These are phyloP conservation scores for Aspergillus niger DNA, from an alignment of 2,329 filamentous ascomycete species.

Conservation along the genomic window DNA sequence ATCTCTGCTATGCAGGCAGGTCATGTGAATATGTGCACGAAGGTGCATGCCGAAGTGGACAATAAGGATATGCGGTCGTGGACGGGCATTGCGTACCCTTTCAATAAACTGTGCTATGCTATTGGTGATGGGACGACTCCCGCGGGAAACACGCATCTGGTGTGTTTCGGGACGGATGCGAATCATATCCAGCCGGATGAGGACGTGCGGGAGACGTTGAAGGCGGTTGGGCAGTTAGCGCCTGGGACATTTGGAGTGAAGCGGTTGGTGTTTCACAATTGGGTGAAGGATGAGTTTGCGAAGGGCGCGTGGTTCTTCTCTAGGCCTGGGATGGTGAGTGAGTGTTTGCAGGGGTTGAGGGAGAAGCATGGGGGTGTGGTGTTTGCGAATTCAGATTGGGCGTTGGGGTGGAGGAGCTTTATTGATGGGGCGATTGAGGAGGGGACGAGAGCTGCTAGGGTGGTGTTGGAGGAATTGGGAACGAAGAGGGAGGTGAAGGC, in stretches of 20 bases:
- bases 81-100: slow-evolving; percentile 48
- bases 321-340: slow-evolving; percentile 39
- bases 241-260: slow-evolving; percentile 29
- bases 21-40: slow-evolving; percentile 51
- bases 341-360: slow-evolving; percentile 46
- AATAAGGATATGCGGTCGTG: slow-evolving; percentile 47
- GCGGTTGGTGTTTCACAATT: slow-evolving; percentile 48
- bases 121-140: slow-evolving; percentile 51
- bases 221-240: slow-evolving; percentile 39
- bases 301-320: slow-evolving; percentile 51
- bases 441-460: background rate
- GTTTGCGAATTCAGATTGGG: slow-evolving; percentile 45
- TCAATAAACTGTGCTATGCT: slow-evolving; percentile 47
- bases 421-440: slow-evolving; percentile 48
- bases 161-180: slow-evolving; percentile 47
- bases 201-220: slow-evolving; percentile 37
- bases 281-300: slow-evolving; percentile 51
- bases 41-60: slow-evolving; percentile 50
- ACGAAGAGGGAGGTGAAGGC: background rate
- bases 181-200: slow-evolving; percentile 51
- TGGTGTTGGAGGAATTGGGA: background rate
- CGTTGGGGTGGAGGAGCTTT: slow-evolving; percentile 35
- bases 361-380: slow-evolving; percentile 47
- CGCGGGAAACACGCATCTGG: slow-evolving; percentile 52
- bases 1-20: slow-evolving; percentile 41